Evolutionary conservation across 257 asterid genomes (phyloP).

Genomic region (Jasminum sambac): DNA sequence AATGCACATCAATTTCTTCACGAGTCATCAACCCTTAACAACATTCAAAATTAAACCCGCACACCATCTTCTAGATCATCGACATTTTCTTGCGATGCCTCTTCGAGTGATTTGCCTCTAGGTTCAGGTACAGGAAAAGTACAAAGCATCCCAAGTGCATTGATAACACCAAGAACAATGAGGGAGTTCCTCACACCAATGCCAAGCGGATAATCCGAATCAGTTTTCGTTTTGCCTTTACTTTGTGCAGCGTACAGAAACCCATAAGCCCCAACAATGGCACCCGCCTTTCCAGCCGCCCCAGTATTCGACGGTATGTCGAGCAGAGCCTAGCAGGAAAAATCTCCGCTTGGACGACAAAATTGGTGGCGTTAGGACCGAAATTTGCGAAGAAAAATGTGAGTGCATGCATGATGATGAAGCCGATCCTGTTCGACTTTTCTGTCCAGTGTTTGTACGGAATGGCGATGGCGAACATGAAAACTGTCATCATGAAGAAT

Average conservation of each 20-base stretch:
- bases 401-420: constrained; percentile 37
- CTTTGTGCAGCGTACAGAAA: constrained; percentile 41
- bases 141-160: constrained; percentile 28
- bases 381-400: constrained; percentile 51
- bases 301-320: constrained; percentile 50
- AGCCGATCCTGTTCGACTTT: constrained; percentile 35
- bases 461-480: constrained; percentile 50
- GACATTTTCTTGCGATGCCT: constrained; percentile 32
- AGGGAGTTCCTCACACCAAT: constrained; percentile 38
- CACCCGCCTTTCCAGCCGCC: constrained; percentile 48
- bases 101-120: constrained; percentile 43
- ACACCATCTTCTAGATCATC: constrained; percentile 28
- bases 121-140: constrained; percentile 43
- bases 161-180: constrained; percentile 33
- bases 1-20: not conserved
- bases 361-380: constrained; percentile 50
- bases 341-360: constrained; percentile 46
- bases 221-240: constrained; percentile 19
- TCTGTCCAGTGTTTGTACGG: constrained; percentile 45
- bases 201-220: constrained; percentile 38
- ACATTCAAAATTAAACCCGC: constrained; percentile 5
- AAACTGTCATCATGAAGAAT: constrained; percentile 52
- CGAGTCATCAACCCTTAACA: not conserved
- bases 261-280: constrained; percentile 42
- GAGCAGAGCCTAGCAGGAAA: constrained; percentile 49